Evolutionary conservation across 2,329 filamentous ascomycete species (phyloP).

Genomic region (Penicillium sp.): DNA sequence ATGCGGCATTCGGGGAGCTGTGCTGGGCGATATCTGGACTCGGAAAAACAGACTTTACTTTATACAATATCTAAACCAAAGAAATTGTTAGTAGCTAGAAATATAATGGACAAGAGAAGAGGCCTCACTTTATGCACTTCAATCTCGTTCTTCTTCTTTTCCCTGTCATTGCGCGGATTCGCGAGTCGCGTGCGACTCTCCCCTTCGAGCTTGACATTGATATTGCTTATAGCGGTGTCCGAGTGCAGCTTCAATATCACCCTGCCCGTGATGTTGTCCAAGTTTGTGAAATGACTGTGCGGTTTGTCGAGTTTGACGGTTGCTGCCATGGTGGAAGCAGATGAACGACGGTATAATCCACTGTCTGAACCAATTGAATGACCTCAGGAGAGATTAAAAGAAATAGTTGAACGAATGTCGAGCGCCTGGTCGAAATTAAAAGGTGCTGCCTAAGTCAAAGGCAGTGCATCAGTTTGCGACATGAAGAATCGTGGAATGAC

Average conservation of each 20-base stretch:
- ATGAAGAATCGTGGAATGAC: not conserved
- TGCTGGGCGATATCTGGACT: constrained; percentile 38
- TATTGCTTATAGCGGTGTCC: constrained; percentile 42
- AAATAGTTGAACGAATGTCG: not conserved
- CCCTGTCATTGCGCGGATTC: constrained; percentile 37
- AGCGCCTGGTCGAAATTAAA: not conserved
- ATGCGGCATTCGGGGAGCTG: constrained; percentile 32
- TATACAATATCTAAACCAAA: constrained; percentile 42
- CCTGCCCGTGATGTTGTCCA: constrained; percentile 45
- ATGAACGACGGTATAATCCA: not conserved
- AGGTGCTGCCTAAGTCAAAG: not conserved
- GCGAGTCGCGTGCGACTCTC: constrained; percentile 46
- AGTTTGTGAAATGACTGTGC: constrained; percentile 45
- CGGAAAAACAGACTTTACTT: constrained; percentile 45
- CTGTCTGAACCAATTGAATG: not conserved
- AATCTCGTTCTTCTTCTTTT: constrained; percentile 45
- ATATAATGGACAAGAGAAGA: not conserved
- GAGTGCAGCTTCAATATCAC: constrained; percentile 40
- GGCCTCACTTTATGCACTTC: constrained; percentile 47
- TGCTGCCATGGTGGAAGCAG: constrained; percentile 37
- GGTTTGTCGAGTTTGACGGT: constrained; percentile 42
- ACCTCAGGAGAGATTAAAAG: not conserved
- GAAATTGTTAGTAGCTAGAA: not conserved
- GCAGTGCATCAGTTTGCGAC: not conserved
- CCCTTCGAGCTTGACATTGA: constrained; percentile 48